A percentile compares a stretch with the other conserved stretches of the same genome.
These are phyloP conservation scores for Apiospora phragmitis DNA, from an alignment of 2,329 filamentous ascomycete genomes.

Conservation along the genomic window DNA sequence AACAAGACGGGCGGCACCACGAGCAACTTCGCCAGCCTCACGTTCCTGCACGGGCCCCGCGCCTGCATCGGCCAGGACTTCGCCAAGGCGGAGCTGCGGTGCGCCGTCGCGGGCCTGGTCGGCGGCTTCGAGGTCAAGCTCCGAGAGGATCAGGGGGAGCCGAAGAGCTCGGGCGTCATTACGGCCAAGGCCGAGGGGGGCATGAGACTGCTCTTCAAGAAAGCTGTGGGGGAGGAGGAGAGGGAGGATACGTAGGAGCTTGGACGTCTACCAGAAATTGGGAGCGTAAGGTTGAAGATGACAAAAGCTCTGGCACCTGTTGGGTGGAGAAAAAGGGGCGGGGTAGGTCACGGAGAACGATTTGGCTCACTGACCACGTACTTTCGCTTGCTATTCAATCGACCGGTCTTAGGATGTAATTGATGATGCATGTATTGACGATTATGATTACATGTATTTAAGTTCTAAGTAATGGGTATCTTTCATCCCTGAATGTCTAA, in stretches of 20 bases:
- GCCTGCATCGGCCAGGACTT: conserved; percentile 84
- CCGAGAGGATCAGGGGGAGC: conserved; percentile 18
- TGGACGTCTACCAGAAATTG: too few relatives aligned
- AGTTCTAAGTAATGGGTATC: not conserved
- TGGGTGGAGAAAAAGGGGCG: not conserved
- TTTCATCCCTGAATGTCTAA: not conserved
- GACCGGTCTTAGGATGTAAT: too few relatives aligned
- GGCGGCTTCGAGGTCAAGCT: conserved; percentile 70
- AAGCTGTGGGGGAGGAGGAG: not conserved
- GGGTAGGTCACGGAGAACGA: not conserved
- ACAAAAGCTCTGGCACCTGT: not conserved
- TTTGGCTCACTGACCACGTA: not conserved
- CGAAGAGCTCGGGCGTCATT: not conserved
- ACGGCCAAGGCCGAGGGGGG: not conserved
- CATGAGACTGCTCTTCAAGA: not conserved
- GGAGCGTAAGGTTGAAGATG: too few relatives aligned
- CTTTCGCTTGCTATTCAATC: not conserved
- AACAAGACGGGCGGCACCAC: conserved; percentile 62
- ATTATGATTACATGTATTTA: not conserved
- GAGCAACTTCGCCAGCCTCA: conserved; percentile 76
- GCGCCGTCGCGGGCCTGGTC: conserved; percentile 74
- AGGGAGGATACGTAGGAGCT: not conserved
- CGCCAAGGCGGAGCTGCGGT: conserved; percentile 82
- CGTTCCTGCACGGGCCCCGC: conserved; percentile 83
- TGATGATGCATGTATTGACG: not conserved